Evolutionary conservation across 2,329 filamentous ascomycete genomes (phyloP).

Genomic region (Paraconiothyrium brasiliense): DNA sequence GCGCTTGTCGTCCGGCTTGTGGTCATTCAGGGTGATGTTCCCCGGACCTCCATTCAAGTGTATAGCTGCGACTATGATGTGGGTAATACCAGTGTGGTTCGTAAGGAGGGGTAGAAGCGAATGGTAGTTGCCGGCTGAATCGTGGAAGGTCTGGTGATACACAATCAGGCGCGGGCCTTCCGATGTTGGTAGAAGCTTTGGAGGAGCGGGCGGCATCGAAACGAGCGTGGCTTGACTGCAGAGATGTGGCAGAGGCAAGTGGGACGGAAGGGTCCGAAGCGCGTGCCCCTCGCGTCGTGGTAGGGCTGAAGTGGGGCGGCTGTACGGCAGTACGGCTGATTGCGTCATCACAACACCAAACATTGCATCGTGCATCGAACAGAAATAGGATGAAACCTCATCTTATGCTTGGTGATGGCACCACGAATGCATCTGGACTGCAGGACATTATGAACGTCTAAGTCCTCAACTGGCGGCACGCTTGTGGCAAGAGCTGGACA

Average conservation of each 20-base stretch:
- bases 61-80: slow-evolving; percentile 86
- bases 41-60: slow-evolving; percentile 77
- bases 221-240: slow-evolving; percentile 6
- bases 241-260: slow-evolving; percentile 11
- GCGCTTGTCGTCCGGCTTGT: slow-evolving; percentile 71
- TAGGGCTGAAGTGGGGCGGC: slow-evolving; percentile 44
- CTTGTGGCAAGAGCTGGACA: no score
- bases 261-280: slow-evolving; percentile 16
- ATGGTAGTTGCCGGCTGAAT: slow-evolving; percentile 62
- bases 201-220: slow-evolving; percentile 40
- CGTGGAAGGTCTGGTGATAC: slow-evolving; percentile 73
- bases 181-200: slow-evolving; percentile 46
- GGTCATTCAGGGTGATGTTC: slow-evolving; percentile 81
- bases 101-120: slow-evolving; percentile 70
- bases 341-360: slow-evolving; percentile 38
- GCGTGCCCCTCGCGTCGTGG: slow-evolving; percentile 16
- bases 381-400: not conserved
- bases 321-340: slow-evolving; percentile 11
- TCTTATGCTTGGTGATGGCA: no score
- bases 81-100: slow-evolving; percentile 72
- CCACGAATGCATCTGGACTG: no score
- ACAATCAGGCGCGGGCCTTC: slow-evolving; percentile 58
- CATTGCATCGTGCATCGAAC: slow-evolving; percentile 2
- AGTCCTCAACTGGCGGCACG: no score
- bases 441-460: no score